Base-by-base conservation (phyloP, 2,329 filamentous ascomycete genomes). In the Anisogramma anomala region DNA sequence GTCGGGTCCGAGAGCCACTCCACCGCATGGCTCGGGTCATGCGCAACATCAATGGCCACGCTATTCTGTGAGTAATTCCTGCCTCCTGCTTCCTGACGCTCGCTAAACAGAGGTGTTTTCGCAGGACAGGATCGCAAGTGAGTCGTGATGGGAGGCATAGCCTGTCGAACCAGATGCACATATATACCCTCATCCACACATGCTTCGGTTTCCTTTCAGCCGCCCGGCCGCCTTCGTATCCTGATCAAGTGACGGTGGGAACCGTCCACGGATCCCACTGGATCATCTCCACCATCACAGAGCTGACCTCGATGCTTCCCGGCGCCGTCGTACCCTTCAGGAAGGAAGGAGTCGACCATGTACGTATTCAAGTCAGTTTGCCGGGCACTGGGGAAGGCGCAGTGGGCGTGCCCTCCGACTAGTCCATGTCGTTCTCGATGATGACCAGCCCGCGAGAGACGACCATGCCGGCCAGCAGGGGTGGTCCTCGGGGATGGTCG, bases 341-440 rank as follows among this genome's bases (percentile, higher is more conserved):
- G 38, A 74, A 71, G 57, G 38, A 74, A 55, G 54, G 74, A 77
- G 54, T 69, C 69, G 59, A 69, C 66, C 55, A 77, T 69, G 56
- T 68, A 78, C 6, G 64, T 62, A 30, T 59, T 68, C 26, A 77
- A 61, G 28, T 75, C 71, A 26, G 62, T 48, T 49, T 68, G 61
- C 58, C 74, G 69, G 22, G 63, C 58, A 31, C 62, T 61, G 4
- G 72, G 74, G 58, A 77, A 77, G 52, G 57, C 54, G 57, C 73
- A 77, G 53, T 77, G 74, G 45, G 59, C 58, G 55, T 76, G 68
- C 45, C 66, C 66, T 27, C 69, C 71, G 25, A 68, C 61, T 72
- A 77, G 58, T 75, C 71, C 48, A 67, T 68, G 50, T 73, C 67
- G 52, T 76, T 77, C 61, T 77, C 72, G 33, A 72, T 68, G 22